Conservation (phyloP, 2,329 filamentous ascomycete genomes). For the Calonectria henricotiae region DNA sequence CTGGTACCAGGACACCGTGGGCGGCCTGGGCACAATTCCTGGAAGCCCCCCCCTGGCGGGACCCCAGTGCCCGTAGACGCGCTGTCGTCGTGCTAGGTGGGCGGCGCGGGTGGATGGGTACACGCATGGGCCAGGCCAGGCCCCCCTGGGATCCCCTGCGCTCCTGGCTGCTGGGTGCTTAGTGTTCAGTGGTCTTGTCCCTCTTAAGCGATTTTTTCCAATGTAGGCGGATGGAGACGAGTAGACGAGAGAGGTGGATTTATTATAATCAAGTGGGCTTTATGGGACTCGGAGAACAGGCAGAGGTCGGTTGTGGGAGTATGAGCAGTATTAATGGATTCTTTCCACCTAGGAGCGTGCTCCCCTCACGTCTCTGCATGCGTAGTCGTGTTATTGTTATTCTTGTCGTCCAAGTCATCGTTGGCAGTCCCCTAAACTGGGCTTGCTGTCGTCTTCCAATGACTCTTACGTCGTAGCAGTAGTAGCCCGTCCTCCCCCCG, state of each 20-base stretch:
- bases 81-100: constrained; percentile 31
- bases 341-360: neutral
- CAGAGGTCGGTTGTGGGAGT: constrained; percentile 2
- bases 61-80: constrained; percentile 31
- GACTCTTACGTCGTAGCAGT: constrained; percentile 27
- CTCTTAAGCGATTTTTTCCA: constrained; percentile 12
- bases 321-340: neutral
- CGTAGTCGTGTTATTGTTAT: neutral
- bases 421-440: neutral
- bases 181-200: constrained; percentile 13
- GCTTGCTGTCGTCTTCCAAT: neutral
- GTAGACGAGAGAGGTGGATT: constrained; percentile 4
- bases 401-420: neutral
- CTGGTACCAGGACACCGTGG: constrained; percentile 12
- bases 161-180: constrained; percentile 13
- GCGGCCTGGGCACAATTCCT: constrained; percentile 3
- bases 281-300: constrained; percentile 14
- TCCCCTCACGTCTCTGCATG: neutral
- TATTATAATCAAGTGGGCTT: constrained; percentile 6
- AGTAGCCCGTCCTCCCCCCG: neutral
- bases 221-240: constrained; percentile 20
- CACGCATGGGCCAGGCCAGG: constrained; percentile 28
- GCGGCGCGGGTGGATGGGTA: constrained; percentile 21
- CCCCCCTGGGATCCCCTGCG: constrained; percentile 30
- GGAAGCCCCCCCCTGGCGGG: constrained; percentile 23